Evolutionary conservation across 1,139 yeast species (phyloP), one percentile per base, ranked within the genome.

Genomic region (Yamadazyma trypodendri): DNA sequence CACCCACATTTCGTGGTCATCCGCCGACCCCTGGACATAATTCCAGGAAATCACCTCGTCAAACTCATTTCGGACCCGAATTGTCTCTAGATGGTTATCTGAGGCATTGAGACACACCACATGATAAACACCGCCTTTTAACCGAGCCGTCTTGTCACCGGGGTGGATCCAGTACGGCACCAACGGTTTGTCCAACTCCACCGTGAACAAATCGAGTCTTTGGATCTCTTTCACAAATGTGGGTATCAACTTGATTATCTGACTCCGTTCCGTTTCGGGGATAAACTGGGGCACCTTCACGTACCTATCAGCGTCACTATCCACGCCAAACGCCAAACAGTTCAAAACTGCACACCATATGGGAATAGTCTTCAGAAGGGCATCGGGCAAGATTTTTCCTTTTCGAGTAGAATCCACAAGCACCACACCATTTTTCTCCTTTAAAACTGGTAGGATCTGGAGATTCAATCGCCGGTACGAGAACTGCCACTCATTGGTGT

Each of bases 21-120:
- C 97, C 0, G 94, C 96, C 0, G 96, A 89, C 1, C 96, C 96
- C 58, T 87, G 96, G 2, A 88, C 83, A 54, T 89, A 89, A 21
- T 57, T 52, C 60, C 66, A 63, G 2, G 55, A 36, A 11, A 45
- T 16, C 31, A 29, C 23, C 15, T 36, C 37, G 13, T 31, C 41
- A 12, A 14, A 36, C 23, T 39, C 42, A n/a, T 38, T 34, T 0
- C 71, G 61, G 45, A 63, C 79, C 0, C 71, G 62, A 45, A 63
- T 79, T 2, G 75, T 80, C 31, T 34, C 40, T 25, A 41, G 35
- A 11, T 35, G 37, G 25, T 23, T 23, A 25, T 38, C 40, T 13
- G 95, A 84, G 0, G 87, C 84, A 1, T 90, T 83, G 31, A 87
- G 68, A 42, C 81, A 65, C 5, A 79, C 56, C 9, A 80, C 42